Evolutionary conservation across 768 basidiomycete species (phyloP).

Genomic region (Calocybe indica): DNA sequence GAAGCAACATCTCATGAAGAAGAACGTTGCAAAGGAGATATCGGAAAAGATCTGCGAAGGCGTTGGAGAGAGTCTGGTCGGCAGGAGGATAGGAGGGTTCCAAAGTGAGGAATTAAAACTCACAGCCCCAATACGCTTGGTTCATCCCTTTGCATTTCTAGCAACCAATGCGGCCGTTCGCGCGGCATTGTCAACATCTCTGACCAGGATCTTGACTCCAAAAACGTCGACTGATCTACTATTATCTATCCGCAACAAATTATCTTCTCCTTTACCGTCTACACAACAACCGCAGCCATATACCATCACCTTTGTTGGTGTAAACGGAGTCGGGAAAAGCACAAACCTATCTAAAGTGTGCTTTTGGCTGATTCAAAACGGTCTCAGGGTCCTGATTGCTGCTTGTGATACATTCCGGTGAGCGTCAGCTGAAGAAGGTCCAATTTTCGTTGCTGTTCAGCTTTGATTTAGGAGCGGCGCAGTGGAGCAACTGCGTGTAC

Average conservation of each 20-base stretch:
- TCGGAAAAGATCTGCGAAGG: slow-evolving; percentile 92
- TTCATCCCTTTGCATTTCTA: slow-evolving; percentile 18
- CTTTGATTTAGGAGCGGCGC: slow-evolving; percentile 72
- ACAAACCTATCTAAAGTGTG: slow-evolving; percentile 98
- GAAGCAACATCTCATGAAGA: slow-evolving; percentile 98
- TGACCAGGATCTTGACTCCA: slow-evolving; percentile 93
- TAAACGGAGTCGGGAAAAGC: slow-evolving; percentile 98
- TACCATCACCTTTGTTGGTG: slow-evolving; percentile 93
- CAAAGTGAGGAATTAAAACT: slow-evolving; percentile 50
- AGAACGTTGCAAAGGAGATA: slow-evolving; percentile 97
- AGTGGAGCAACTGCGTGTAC: slow-evolving; percentile 95
- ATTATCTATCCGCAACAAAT: slow-evolving; percentile 86
- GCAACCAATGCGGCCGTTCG: slow-evolving; percentile 84
- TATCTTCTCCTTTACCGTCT: slow-evolving; percentile 66
- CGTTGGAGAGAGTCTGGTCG: slow-evolving; percentile 85
- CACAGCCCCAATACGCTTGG: no score
- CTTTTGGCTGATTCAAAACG: slow-evolving; percentile 98
- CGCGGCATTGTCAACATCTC: slow-evolving; percentile 72
- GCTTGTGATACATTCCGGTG: slow-evolving; percentile 97
- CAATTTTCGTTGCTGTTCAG: slow-evolving; percentile 3
- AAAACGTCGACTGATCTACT: slow-evolving; percentile 97
- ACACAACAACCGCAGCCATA: slow-evolving; percentile 81
- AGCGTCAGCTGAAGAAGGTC: slow-evolving; percentile 11
- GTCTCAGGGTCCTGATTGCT: slow-evolving; percentile 87
- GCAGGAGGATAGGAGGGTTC: slow-evolving; percentile 87